Evolutionary conservation across 1,284 basidiomycete species (phyloP), one percentile per base, ranked within the genome.

Genomic region (Pseudozyma sp.): DNA sequence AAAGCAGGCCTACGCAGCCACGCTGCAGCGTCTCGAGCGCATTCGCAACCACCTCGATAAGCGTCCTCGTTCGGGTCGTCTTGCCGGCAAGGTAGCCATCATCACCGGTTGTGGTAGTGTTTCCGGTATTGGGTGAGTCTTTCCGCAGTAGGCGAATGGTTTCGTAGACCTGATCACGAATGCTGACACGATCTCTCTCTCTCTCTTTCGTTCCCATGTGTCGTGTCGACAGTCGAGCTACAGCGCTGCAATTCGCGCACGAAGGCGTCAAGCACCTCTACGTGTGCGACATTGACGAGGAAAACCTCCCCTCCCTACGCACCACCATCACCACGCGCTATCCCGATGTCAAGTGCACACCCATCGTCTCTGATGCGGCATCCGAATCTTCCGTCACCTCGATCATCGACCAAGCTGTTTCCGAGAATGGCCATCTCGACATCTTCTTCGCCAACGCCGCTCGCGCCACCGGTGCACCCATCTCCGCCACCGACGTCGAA

Each of bases 371-470:
- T 13, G 94, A 97, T 81, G 94, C 94, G 7, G 90, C 94, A 13
- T 90, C 93, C 79, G 90, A 94, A 63, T 77, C 85, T n/a, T 88
- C 90, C 14, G 90, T 97, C 68, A 87, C 88, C 34, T 85, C 84
- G 4, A 82, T 94, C 2, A 92, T 94, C 84, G 86, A 91, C 64
- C 89, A 87, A 68, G 92, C 91, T 1, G 77, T 94, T 16, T 84
- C 88, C 42, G 94, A 97, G 70, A 90, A 94, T 79, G 93, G 93
- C 3, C 88, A 90, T 49, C 87, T 97, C 16, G 95, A 97, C 78
- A 90, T 96, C 73, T 97, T 95, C 87, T 97, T 94, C 82, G 94
- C 94, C 40, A 97, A 97, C 53, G 82, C 83, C 9, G 83, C 75
- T 17, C 62, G 91, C 50, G 88, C 87, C 4, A 87, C 87, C 1